These are phyloP conservation scores for Colletotrichum echinochloae DNA, from an alignment of 2,329 filamentous ascomycete species.

Conservation along the genomic window DNA sequence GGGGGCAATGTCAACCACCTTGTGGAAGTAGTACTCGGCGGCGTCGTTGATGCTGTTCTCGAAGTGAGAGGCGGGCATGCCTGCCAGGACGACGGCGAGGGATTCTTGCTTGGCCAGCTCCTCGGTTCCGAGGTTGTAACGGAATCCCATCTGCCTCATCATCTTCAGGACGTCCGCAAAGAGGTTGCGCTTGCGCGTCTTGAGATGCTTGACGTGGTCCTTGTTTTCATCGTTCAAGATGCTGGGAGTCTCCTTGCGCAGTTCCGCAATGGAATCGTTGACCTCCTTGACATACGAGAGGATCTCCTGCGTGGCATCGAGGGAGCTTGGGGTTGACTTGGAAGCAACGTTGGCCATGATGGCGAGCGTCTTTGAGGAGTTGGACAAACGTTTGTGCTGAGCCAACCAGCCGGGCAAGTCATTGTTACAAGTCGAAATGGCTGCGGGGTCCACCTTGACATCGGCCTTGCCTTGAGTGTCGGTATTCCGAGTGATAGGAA, in stretches of 20 bases:
- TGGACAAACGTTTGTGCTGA: constrained; percentile 75
- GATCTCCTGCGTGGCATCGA: constrained; percentile 53
- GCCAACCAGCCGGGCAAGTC: constrained; percentile 54
- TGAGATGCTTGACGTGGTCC: constrained; percentile 85
- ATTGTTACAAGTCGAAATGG: constrained; percentile 49
- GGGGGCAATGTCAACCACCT: constrained; percentile 79
- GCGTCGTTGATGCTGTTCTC: constrained; percentile 49
- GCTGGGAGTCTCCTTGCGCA: constrained; percentile 86
- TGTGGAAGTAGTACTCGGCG: constrained; percentile 81
- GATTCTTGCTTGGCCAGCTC: constrained; percentile 80
- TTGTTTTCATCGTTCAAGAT: constrained; percentile 90
- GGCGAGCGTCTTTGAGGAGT: constrained; percentile 75
- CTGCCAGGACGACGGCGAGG: constrained; percentile 75
- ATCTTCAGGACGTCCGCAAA: constrained; percentile 89
- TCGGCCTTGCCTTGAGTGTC: constrained; percentile 43
- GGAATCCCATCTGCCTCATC: constrained; percentile 89
- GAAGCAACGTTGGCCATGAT: constrained; percentile 76
- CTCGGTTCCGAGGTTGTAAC: constrained; percentile 81
- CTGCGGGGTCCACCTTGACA: constrained; percentile 38
- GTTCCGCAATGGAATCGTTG: constrained; percentile 74
- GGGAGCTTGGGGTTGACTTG: constrained; percentile 6
- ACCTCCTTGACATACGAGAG: constrained; percentile 77
- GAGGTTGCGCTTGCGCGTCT: constrained; percentile 88
- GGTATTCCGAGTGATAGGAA: background rate
- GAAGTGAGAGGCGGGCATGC: constrained; percentile 44